phyloP scores from a whole-genome alignment of 2,329 filamentous ascomycete species.

The Aspergillus thermomutatus region DNA sequence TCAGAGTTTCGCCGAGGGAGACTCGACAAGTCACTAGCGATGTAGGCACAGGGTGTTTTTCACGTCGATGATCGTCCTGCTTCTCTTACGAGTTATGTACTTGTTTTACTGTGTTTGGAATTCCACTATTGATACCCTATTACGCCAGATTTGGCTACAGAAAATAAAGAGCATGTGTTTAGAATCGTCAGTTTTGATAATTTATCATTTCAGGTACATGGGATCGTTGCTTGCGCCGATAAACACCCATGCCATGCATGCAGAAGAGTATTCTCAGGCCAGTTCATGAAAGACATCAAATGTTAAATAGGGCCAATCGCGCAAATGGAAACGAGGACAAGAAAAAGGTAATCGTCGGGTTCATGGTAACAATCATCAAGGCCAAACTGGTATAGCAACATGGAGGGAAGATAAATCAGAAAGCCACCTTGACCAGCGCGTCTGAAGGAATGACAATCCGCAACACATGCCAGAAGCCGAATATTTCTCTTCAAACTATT shows the following conservation, averaged over 20 bases:
- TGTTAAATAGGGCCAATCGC: slow-evolving; percentile 10
- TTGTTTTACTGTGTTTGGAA: neutral
- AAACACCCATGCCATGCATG: slow-evolving; percentile 41
- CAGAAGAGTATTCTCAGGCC: slow-evolving; percentile 27
- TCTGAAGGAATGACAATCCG: slow-evolving; percentile 11
- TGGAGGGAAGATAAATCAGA: slow-evolving; percentile 19
- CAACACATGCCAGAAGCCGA: slow-evolving; percentile 20
- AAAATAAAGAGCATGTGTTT: neutral
- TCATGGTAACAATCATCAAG: slow-evolving; percentile 11
- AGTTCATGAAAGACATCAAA: slow-evolving; percentile 31
- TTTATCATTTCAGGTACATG: slow-evolving; percentile 17
- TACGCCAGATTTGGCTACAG: neutral
- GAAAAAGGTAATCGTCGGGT: slow-evolving; percentile 3
- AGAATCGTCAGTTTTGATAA: slow-evolving; percentile 5
- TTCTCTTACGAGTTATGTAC: neutral
- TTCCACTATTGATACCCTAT: slow-evolving; percentile 3
- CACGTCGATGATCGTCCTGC: neutral
- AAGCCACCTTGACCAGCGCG: slow-evolving; percentile 21
- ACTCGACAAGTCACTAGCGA: slow-evolving; percentile 7
- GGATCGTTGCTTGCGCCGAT: slow-evolving; percentile 29
- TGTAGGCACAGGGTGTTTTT: neutral
- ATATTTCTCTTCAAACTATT: neutral
- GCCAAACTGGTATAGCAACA: slow-evolving; percentile 17
- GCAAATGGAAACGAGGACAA: slow-evolving; percentile 8
- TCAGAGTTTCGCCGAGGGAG: slow-evolving; percentile 16